A percentile compares a stretch with the other conserved stretches of the same genome.
Evolutionary conservation across 169 alveolate species (phyloP).

Genomic region (Eimeria praecox): DNA sequence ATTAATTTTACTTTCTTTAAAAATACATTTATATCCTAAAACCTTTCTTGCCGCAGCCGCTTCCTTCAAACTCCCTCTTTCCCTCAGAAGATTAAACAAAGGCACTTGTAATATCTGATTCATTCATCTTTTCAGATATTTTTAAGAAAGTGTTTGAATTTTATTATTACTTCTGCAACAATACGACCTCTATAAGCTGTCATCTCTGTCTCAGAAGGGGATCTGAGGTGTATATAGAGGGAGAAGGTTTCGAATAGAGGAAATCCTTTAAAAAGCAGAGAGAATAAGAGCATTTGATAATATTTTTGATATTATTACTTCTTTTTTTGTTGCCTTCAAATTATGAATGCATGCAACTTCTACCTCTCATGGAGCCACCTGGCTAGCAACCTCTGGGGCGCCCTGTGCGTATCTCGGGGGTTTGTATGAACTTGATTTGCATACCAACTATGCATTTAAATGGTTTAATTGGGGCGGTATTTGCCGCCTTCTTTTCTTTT

Average conservation of each 20-base stretch:
- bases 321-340: not conserved
- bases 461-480: not conserved
- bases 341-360: not conserved
- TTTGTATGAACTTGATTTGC: not conserved
- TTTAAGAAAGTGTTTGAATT: no score
- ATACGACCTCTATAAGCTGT: no score
- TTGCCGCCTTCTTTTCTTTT: not conserved
- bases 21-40: not conserved
- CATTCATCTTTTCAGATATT: no score
- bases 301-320: not conserved
- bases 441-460: not conserved
- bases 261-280: not conserved
- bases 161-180: no score
- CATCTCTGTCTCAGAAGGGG: no score
- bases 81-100: no score
- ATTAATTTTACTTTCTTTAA: no score
- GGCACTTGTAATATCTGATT: no score
- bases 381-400: not conserved
- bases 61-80: no score
- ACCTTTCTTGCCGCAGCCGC: not conserved
- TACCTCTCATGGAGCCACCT: not conserved
- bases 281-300: not conserved
- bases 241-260: no score
- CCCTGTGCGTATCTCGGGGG: not conserved
- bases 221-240: no score